These are phyloP conservation scores for Rhizophlyctis rosea DNA, from an alignment of 192 early-diverging fungal genomes.

Conservation along the genomic window DNA sequence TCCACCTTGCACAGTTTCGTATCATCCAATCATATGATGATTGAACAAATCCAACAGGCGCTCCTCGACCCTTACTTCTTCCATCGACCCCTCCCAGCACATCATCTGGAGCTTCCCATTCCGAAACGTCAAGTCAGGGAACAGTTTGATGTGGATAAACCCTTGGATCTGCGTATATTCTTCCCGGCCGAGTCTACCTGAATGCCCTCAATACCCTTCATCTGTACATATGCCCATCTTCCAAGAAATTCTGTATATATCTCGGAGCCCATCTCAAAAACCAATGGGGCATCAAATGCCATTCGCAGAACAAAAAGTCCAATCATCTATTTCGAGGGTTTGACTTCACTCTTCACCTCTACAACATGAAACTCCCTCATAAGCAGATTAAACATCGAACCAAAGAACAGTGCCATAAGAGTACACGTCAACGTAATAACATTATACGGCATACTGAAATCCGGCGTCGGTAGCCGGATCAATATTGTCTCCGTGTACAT, in stretches of 20 bases:
- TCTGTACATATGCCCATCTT: too few relatives aligned
- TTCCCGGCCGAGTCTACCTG: too few relatives aligned
- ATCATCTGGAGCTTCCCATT: conserved; percentile 58
- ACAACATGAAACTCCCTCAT: conserved; percentile 17
- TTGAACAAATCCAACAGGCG: conserved; percentile 42
- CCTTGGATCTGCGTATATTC: conserved; percentile 40
- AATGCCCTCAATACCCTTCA: too few relatives aligned
- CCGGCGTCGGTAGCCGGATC: conserved; percentile 88
- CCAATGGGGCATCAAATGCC: too few relatives aligned
- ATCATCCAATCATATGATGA: too few relatives aligned
- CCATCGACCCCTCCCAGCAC: conserved; percentile 50
- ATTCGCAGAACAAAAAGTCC: too few relatives aligned
- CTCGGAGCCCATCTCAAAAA: too few relatives aligned
- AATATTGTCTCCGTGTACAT: conserved; percentile 86
- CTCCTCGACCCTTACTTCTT: conserved; percentile 55
- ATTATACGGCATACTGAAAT: conserved; percentile 99
- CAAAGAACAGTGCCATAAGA: conserved; percentile 92
- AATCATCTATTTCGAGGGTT: too few relatives aligned
- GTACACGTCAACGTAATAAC: conserved; percentile 98
- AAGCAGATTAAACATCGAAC: conserved; percentile 82
- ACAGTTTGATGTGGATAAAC: conserved; percentile 45
- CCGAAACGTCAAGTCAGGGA: conserved; percentile 42
- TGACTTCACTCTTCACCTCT: not conserved
- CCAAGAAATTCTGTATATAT: too few relatives aligned
- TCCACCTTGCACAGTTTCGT: too few relatives aligned